These are phyloP conservation scores for Crithidia mellificae DNA, from an alignment of 208 protist genomes.

Conservation along the genomic window DNA sequence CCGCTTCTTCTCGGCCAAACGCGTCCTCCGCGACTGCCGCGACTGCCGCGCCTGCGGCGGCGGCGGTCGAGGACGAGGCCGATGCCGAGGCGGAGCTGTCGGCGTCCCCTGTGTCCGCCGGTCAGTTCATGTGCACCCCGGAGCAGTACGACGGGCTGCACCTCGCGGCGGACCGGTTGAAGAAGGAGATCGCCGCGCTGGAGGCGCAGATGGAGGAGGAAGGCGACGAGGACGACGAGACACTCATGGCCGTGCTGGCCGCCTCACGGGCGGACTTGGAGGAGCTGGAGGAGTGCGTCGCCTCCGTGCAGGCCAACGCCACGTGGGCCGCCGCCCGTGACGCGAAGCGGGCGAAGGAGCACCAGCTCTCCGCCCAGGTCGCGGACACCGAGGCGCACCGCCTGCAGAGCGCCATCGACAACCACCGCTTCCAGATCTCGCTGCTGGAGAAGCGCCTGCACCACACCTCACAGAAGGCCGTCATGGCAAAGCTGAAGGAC, in stretches of 20 bases:
- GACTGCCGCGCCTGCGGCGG: not conserved
- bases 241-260: slow-evolving; percentile 92
- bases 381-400: slow-evolving; percentile 36
- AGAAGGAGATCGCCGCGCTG: slow-evolving; percentile 75
- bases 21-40: too few relatives aligned
- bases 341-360: slow-evolving; percentile 49
- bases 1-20: too few relatives aligned
- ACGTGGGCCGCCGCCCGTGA: slow-evolving; percentile 73
- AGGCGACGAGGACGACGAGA: slow-evolving; percentile 89
- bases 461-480: slow-evolving; percentile 60
- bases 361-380: slow-evolving; percentile 29
- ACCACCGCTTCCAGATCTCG: slow-evolving; percentile 74
- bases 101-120: slow-evolving; percentile 10
- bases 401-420: slow-evolving; percentile 69
- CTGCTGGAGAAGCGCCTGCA: slow-evolving; percentile 86
- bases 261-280: slow-evolving; percentile 83
- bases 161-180: slow-evolving; percentile 76
- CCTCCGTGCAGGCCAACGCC: slow-evolving; percentile 66
- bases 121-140: slow-evolving; percentile 77
- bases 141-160: slow-evolving; percentile 91
- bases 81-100: slow-evolving; percentile 12
- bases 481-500: slow-evolving; percentile 82
- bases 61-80: not conserved
- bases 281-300: slow-evolving; percentile 88
- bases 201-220: slow-evolving; percentile 87